phyloP scores from a whole-genome alignment of 2,329 filamentous ascomycete genomes.

The Aureobasidium subglaciale region DNA sequence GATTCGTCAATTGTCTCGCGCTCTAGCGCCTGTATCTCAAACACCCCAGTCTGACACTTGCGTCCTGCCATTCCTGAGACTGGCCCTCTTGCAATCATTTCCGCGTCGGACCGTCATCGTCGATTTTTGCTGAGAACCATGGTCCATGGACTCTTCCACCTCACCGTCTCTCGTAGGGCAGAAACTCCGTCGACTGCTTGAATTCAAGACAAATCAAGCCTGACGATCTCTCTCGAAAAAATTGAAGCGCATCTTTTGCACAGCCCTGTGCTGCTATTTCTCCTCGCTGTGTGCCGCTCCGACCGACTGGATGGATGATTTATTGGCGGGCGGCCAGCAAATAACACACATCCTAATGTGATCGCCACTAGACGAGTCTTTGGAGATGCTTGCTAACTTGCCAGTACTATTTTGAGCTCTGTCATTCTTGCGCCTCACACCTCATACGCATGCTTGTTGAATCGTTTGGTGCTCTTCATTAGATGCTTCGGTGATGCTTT shows the following conservation, averaged over 20 bases:
- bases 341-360: conserved; percentile 2
- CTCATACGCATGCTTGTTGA: conserved; percentile 6
- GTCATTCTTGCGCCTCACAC: conserved; percentile 12
- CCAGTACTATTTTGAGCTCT: conserved; percentile 12
- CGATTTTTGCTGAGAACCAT: conserved; percentile 7
- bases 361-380: conserved; percentile 2
- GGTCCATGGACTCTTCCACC: not conserved
- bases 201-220: not conserved
- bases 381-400: not conserved
- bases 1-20: conserved; percentile 1
- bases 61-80: conserved; percentile 10
- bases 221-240: not conserved
- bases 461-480: not conserved
- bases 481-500: conserved; percentile 5
- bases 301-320: conserved; percentile 5
- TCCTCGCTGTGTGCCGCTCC: not conserved
- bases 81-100: not conserved
- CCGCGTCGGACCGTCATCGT: conserved; percentile 2
- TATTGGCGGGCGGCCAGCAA: not conserved
- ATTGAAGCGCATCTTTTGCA: conserved; percentile 2
- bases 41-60: conserved; percentile 6
- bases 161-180: not conserved
- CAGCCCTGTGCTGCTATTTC: conserved; percentile 8
- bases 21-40: conserved; percentile 5
- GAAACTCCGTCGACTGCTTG: not conserved